Base-by-base conservation (phyloP, 192 early-diverging fungal species). In the Coemansia sp. region DNA sequence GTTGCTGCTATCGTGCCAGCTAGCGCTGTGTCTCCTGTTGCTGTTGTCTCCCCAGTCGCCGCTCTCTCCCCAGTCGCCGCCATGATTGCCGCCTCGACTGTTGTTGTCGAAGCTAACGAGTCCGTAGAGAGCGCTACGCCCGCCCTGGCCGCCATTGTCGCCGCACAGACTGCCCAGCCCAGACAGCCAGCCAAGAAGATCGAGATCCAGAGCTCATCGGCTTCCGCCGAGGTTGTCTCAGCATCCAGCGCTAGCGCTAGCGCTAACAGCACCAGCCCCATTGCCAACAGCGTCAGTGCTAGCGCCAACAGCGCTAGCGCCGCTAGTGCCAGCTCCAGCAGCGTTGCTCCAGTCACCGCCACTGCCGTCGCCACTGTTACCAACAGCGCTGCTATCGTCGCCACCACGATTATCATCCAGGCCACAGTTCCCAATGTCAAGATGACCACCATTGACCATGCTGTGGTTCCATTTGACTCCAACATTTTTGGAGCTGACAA, bases 361-460 rank as follows among this genome's bases (percentile, higher is more conserved):
- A 23, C 38, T 8, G 53, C 55, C 2, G 42, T 64, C 12, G 70
- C 46, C 1, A 51, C 53, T 5, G 62, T 38, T 15, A 68, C 42
- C 46, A 66, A 48, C 14, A 21, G 36, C 15, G 31, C 44, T 23
- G 62, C 50, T n/a, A 5, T 46, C 21, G 57, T 55, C 9, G 50
- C 70, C 11, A 66, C 63, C 36, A 66, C 70, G 12, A 58, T 62
- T 1, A 17, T 66, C 19, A 31, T 58, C 25, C 66, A 68, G 53
- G 66, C 57, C 9, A 41, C n/a, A 23, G 61, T 64, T 38, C 62
- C 62, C 11, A 57, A 69, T 0, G 55, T 80, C 63, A 68, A 63
- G 23, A 76, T 81, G 78, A 81, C 73, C 17, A 81, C 78, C 15
- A 62, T 81, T 6, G 78, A 74, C 32, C 53, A 73, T 11, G 78